A percentile compares a stretch with the other conserved stretches of the same genome.
Evolutionary conservation across 805 yeast species (phyloP).

Genomic region (Candida cerambycidarum): DNA sequence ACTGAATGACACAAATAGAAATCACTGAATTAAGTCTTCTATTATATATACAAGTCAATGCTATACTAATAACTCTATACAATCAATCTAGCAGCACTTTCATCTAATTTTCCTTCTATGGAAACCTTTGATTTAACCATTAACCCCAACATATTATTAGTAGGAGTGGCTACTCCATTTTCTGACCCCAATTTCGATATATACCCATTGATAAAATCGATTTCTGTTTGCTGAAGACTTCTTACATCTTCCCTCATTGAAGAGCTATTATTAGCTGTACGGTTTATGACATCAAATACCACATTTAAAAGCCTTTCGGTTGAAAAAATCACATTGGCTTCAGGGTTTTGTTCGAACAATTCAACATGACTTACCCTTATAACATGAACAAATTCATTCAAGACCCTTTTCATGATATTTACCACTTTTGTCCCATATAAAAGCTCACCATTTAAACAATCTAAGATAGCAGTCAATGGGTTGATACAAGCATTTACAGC

Average conservation of each 20-base stretch:
- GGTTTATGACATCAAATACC: conserved; percentile 29
- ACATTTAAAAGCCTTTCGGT: conserved; percentile 33
- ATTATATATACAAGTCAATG: no score
- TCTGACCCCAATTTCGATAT: conserved; percentile 55
- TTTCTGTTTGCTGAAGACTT: conserved; percentile 62
- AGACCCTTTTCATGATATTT: conserved; percentile 38
- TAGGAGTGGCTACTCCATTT: conserved; percentile 42
- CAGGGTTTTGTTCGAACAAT: conserved; percentile 25
- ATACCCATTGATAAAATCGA: conserved; percentile 83
- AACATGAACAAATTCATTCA: conserved; percentile 46
- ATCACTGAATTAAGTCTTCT: no score
- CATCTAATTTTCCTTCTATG: conserved; percentile 31
- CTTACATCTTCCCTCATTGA: conserved; percentile 72
- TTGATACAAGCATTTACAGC: conserved; percentile 82
- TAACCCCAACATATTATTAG: conserved; percentile 46
- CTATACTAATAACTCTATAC: neutral
- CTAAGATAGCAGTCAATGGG: conserved; percentile 74
- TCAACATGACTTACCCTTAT: conserved; percentile 31
- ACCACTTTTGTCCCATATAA: conserved; percentile 36
- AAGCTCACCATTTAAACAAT: conserved; percentile 77
- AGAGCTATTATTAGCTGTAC: conserved; percentile 58
- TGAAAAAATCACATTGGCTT: conserved; percentile 29
- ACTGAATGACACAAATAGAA: no score
- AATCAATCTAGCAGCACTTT: conserved; percentile 2
- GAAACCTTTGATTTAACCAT: conserved; percentile 44